These are phyloP conservation scores for Stephanodiscus triporus DNA, from an alignment of 108 stramenopile species.

Conservation along the genomic window DNA sequence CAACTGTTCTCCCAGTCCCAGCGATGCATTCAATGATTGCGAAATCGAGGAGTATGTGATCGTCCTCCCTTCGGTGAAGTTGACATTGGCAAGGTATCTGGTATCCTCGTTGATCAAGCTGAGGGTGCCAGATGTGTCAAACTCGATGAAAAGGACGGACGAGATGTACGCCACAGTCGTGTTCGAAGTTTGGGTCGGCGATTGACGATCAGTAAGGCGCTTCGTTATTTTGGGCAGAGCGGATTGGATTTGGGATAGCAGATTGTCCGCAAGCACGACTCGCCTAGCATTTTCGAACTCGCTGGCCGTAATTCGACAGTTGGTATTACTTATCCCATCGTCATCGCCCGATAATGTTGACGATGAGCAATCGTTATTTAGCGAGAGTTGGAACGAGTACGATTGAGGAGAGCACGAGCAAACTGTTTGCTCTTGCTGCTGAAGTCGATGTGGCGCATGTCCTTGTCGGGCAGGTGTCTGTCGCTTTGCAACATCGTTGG, in stretches of 20 bases:
- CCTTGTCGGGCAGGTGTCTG: not conserved
- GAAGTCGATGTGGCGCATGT: not conserved
- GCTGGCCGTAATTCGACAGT: not conserved
- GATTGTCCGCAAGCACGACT: not conserved
- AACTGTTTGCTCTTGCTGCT: not conserved
- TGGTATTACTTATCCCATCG: not conserved
- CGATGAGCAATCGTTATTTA: not conserved
- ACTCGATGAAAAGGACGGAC: slow-evolving; percentile 4
- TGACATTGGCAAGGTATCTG: not conserved
- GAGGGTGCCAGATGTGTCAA: slow-evolving; percentile 1
- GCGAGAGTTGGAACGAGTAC: not conserved
- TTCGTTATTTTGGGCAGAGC: not conserved
- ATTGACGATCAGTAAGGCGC: not conserved
- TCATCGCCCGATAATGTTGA: not conserved
- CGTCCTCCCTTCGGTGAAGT: not conserved
- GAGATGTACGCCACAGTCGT: not conserved
- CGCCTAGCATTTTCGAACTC: not conserved
- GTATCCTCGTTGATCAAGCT: not conserved
- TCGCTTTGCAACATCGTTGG: not conserved
- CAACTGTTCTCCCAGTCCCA: not conserved
- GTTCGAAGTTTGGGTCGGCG: not conserved
- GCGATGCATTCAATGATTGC: not conserved
- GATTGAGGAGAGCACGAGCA: slow-evolving; percentile 8
- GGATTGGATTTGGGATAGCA: not conserved
- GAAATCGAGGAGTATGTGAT: not conserved